A percentile compares a stretch with the other conserved stretches of the same genome.
These are phyloP conservation scores for Penicillium alfredii DNA, from an alignment of 495 filamentous ascomycete species.

Conservation along the genomic window DNA sequence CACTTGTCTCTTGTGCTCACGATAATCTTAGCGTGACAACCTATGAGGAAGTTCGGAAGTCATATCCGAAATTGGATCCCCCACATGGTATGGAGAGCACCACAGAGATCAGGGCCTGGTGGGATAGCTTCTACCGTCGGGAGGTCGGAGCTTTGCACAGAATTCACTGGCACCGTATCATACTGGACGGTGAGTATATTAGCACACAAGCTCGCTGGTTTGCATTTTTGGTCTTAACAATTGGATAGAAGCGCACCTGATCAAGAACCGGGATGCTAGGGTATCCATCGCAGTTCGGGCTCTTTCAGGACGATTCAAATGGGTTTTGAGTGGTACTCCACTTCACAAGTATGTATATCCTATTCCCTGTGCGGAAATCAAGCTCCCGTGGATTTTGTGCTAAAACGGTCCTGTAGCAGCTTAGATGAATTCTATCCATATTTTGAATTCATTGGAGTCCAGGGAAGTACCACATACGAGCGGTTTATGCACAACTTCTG, in stretches of 20 bases:
- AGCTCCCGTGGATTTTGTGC: no score
- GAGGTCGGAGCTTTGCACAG: slow-evolving; percentile 41
- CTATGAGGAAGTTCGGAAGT: slow-evolving; percentile 48
- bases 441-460: slow-evolving; percentile 53
- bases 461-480: slow-evolving; percentile 31
- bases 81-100: slow-evolving; percentile 21
- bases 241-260: slow-evolving; percentile 43
- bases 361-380: neutral
- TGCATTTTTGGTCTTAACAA: no score
- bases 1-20: no score
- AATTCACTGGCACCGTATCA: slow-evolving; percentile 47
- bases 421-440: slow-evolving; percentile 53
- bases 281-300: slow-evolving; percentile 49
- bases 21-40: slow-evolving; percentile 34
- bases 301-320: slow-evolving; percentile 48
- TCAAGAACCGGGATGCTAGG: slow-evolving; percentile 50
- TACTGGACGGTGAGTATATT: slow-evolving; percentile 48
- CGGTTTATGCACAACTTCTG: slow-evolving; percentile 48
- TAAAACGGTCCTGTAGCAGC: slow-evolving; percentile 11
- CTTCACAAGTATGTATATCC: slow-evolving; percentile 40
- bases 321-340: slow-evolving; percentile 59
- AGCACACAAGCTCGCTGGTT: no score
- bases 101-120: slow-evolving; percentile 31
- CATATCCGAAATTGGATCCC: slow-evolving; percentile 37
- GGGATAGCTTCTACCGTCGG: slow-evolving; percentile 25